Percentiles rank a stretch among this genome's conserved stretches.
Conservation (phyloP, 1,284 basidiomycete species). For the Fomitopsis schrenkii region DNA sequence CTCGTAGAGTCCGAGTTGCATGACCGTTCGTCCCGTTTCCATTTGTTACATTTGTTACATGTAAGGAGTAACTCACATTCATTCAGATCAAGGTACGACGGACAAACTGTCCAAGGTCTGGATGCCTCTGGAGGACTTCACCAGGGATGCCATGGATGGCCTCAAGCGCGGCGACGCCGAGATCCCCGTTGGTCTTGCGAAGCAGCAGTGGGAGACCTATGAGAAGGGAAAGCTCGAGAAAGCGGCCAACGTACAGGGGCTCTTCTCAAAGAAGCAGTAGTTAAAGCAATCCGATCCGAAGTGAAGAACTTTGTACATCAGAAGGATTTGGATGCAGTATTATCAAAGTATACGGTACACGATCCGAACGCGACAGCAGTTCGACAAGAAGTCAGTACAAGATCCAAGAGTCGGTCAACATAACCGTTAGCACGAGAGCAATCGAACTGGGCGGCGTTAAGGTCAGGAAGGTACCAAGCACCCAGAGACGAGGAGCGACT, state of each 20-base stretch:
- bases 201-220: constrained; percentile 22
- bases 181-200: constrained; percentile 32
- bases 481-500: neutral
- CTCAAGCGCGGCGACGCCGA: constrained; percentile 42
- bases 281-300: too few species aligned
- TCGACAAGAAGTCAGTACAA: neutral
- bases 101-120: constrained; percentile 45
- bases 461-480: neutral
- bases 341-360: neutral
- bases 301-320: too few species aligned
- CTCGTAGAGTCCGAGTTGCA: constrained; percentile 65
- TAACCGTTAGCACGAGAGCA: neutral
- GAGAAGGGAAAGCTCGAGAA: constrained; percentile 29
- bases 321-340: neutral
- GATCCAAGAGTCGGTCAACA: neutral
- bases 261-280: neutral
- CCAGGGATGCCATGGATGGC: constrained; percentile 40
- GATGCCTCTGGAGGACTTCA: constrained; percentile 58
- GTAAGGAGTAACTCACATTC: neutral
- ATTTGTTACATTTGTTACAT: neutral
- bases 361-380: neutral
- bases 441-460: neutral
- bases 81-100: constrained; percentile 47
- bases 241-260: neutral
- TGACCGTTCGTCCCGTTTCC: constrained; percentile 37